Evolutionary conservation across 352 stramenopile genomes (phyloP).

Genomic region (Phytophthora syringae): DNA sequence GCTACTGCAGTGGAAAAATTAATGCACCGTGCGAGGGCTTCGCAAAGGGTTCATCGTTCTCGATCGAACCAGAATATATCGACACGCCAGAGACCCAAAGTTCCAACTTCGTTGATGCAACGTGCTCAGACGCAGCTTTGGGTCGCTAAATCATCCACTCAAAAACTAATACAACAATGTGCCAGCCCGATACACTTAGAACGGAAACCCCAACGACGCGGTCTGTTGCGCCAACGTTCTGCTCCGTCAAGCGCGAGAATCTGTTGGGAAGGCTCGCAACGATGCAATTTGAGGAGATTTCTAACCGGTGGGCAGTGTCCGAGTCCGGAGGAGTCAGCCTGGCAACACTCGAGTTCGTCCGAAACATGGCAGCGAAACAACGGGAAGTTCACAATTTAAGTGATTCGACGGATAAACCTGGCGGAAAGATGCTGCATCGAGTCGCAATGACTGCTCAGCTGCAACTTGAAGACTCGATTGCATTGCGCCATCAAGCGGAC

Average conservation of each 20-base stretch:
- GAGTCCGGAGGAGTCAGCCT: conserved; percentile 7
- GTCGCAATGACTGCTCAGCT: conserved; percentile 6
- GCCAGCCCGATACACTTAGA: neutral
- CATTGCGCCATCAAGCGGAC: conserved; percentile 21
- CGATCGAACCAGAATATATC: neutral
- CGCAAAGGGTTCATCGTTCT: neutral
- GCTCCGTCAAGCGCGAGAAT: conserved; percentile 30
- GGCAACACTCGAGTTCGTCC: conserved; percentile 22
- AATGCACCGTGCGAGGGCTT: conserved; percentile 8
- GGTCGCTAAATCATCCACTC: conserved; percentile 9
- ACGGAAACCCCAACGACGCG: neutral
- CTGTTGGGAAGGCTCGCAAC: conserved; percentile 38
- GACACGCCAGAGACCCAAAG: conserved; percentile 2
- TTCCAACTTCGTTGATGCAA: conserved; percentile 20
- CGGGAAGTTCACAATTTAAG: conserved; percentile 5
- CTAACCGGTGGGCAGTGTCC: conserved; percentile 6
- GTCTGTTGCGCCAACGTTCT: conserved; percentile 31
- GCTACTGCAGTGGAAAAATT: conserved; percentile 8
- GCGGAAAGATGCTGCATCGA: conserved; percentile 13
- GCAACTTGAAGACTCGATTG: conserved; percentile 33
- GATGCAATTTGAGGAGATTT: conserved; percentile 7
- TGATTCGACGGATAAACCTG: neutral
- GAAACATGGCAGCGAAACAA: conserved; percentile 13
- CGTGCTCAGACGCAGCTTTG: conserved; percentile 25
- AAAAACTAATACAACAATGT: neutral